Conservation (phyloP, 352 stramenopile species). For the Pythium phragmiticola region DNA sequence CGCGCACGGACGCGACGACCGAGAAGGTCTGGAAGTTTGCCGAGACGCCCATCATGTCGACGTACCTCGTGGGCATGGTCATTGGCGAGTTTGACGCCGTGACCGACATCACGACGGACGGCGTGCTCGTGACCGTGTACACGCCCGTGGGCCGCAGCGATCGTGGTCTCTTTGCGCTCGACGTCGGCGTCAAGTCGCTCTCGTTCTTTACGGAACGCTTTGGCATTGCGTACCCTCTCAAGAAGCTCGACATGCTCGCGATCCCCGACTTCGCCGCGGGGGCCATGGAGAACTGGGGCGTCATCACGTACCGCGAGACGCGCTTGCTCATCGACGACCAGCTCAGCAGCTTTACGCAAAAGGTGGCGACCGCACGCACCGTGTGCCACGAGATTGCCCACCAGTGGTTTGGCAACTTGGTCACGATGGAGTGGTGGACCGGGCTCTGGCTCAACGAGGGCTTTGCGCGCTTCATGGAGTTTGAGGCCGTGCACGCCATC, state of each 20-base stretch:
- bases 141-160: conserved; percentile 90
- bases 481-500: conserved; percentile 90
- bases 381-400: conserved; percentile 98
- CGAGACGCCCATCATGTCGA: conserved; percentile 96
- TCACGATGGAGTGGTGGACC: conserved; percentile 98
- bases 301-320: conserved; percentile 96
- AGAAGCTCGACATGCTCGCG: conserved; percentile 98
- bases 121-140: conserved; percentile 95
- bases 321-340: conserved; percentile 83
- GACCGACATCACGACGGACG: conserved; percentile 84
- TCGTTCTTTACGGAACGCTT: conserved; percentile 76
- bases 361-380: conserved; percentile 80
- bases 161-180: conserved; percentile 90
- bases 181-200: conserved; percentile 56
- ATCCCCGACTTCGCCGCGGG: conserved; percentile 94
- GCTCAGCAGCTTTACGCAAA: conserved; percentile 58
- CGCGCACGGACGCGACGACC: conserved; percentile 37
- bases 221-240: conserved; percentile 94
- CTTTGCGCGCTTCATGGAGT: conserved; percentile 97
- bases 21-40: conserved; percentile 87
- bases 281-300: conserved; percentile 95
- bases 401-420: conserved; percentile 97
- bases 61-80: conserved; percentile 96
- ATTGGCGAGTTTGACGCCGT: conserved; percentile 96
- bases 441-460: conserved; percentile 97